Evolutionary conservation across 176 grass and related monocot species (phyloP).

Genomic region (Olyra latifolia): DNA sequence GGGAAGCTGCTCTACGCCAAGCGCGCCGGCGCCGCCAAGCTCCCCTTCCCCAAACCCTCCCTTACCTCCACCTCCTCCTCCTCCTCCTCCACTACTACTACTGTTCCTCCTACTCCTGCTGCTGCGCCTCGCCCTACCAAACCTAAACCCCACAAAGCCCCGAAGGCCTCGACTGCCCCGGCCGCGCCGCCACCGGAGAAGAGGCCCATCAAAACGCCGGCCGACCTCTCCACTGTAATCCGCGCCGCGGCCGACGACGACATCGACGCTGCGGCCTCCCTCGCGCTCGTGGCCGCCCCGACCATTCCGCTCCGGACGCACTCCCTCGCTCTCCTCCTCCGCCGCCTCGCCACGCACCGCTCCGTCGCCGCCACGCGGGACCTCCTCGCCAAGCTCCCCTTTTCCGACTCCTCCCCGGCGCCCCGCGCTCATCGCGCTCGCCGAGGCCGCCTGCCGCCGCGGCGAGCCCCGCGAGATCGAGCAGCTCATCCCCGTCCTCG

Average conservation of each 20-base stretch:
- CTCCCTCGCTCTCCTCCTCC: constrained; percentile 67
- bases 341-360: constrained; percentile 60
- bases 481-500: constrained; percentile 54
- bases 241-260: constrained; percentile 29
- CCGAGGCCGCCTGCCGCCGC: constrained; percentile 60
- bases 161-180: background rate
- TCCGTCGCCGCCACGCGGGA: constrained; percentile 56
- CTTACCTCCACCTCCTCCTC: no score
- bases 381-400: constrained; percentile 54
- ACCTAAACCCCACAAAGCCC: background rate
- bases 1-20: no score
- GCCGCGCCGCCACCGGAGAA: background rate
- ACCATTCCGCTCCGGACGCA: constrained; percentile 46
- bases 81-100: no score
- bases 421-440: constrained; percentile 63
- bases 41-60: no score
- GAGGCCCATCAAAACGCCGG: constrained; percentile 29
- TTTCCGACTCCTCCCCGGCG: constrained; percentile 21
- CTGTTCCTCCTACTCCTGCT: background rate
- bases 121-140: background rate
- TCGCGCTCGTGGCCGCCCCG: constrained; percentile 45
- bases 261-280: constrained; percentile 41
- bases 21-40: no score
- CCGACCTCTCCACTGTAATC: constrained; percentile 47
- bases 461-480: constrained; percentile 64